Evolutionary conservation across 2,329 filamentous ascomycete genomes (phyloP).

Genomic region (Arthrobotrys sinensis): DNA sequence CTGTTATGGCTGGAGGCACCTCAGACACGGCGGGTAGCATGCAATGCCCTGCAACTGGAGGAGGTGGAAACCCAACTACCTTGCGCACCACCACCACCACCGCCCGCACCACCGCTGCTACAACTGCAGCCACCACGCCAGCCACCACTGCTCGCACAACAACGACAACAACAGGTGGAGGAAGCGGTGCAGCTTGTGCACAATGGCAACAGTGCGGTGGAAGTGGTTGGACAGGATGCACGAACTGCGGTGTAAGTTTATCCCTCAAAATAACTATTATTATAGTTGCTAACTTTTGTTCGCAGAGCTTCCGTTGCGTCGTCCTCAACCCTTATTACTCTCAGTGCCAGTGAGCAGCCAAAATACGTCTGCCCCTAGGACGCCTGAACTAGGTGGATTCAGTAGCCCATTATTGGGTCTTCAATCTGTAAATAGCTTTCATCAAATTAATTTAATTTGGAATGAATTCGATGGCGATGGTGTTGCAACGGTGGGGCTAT

Average conservation of each 20-base stretch:
- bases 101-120: conserved; percentile 14
- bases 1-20: conserved; percentile 63
- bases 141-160: not conserved
- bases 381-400: too few species aligned
- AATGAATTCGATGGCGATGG: not conserved
- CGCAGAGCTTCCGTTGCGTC: conserved; percentile 37
- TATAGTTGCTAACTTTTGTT: not conserved
- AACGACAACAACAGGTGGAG: conserved; percentile 6
- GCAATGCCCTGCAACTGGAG: conserved; percentile 43
- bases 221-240: conserved; percentile 48
- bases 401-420: not conserved
- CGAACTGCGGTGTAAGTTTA: conserved; percentile 49
- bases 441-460: not conserved
- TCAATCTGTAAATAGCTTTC: not conserved
- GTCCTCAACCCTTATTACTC: conserved; percentile 50
- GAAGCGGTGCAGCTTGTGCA: conserved; percentile 19
- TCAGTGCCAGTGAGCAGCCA: conserved; percentile 34
- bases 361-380: too few species aligned
- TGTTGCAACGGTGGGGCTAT: too few species aligned
- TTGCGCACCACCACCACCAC: conserved; percentile 24
- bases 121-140: not conserved
- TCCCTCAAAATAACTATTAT: not conserved
- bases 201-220: conserved; percentile 50
- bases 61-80: conserved; percentile 22
- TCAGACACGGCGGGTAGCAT: conserved; percentile 35